Base-by-base conservation (phyloP, 768 basidiomycete species). In the Russula brevipes region DNA sequence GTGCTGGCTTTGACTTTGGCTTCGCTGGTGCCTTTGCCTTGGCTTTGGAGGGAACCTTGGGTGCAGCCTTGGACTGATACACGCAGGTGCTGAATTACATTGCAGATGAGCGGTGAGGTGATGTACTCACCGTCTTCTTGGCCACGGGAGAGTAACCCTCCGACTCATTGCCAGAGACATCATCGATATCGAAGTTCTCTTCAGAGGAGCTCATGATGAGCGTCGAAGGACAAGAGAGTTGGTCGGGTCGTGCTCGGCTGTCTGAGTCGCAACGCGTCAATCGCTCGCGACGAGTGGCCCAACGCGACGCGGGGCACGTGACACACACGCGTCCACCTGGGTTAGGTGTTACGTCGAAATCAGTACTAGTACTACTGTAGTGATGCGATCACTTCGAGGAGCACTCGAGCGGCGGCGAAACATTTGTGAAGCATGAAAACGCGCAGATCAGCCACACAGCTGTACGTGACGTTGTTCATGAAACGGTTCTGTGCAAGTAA, bases 141-240 rank as follows among this genome's bases (percentile, higher is more conserved):
- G 79, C 77, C 5, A 69, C 71, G 5, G 87, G 87, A 31, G 78
- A 80, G 71, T 84, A 89, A 69, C 79, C 84, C 0, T 91, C 89
- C 16, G 86, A 88, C 57, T 87, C 89, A 6, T 81, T 82, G 4
- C 76, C 83, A 54, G 85, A 86, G 31, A 82, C 67, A 67, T 81
- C 73, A 64, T 84, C 80, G 54, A 88, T 68, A 66, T 85, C 82
- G 55, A 86, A 90, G 67, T 80, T 82, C 74, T 91, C 89, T 55
- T 87, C 88, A 11, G 87, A 87, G 59, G 86, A 87, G 74, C 85
- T 88, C 89, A 91, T 90, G 59, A 30, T 57, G 52, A 51, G 53
- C 44, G 59, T 59, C n/a, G 16, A 45, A 56, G 5, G 12, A 4
- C 9, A 39, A 56, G 24, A 10, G 50, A 47, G 54, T 35, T 14